Evolutionary conservation across 2,329 filamentous ascomycete species (phyloP).

Genomic region (Lojkania enalia): DNA sequence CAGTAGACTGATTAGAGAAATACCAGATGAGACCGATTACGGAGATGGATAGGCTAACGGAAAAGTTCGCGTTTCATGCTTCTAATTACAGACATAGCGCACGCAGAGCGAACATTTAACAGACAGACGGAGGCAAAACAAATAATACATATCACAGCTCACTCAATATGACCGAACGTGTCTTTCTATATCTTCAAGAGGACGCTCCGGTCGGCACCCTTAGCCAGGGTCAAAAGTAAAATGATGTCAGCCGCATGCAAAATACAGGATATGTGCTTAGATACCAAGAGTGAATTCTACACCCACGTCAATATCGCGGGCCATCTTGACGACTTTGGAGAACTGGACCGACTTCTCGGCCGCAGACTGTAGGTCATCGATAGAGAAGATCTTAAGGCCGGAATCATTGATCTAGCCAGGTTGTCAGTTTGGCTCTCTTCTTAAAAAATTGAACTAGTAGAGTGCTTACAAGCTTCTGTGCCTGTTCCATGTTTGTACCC

Average conservation of each 20-base stretch:
- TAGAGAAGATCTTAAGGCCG: slow-evolving; percentile 99
- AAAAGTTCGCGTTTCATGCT: slow-evolving; percentile 16
- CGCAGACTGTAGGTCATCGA: slow-evolving; percentile 94
- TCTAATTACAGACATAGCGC: slow-evolving; percentile 11
- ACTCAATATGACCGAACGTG: slow-evolving; percentile 1
- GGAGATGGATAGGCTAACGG: too few species aligned
- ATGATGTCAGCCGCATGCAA: background rate
- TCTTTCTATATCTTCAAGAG: slow-evolving; percentile 3
- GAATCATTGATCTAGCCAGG: slow-evolving; percentile 79
- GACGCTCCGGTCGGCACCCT: too few species aligned
- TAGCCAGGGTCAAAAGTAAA: background rate
- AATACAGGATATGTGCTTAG: slow-evolving; percentile 52
- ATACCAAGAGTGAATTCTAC: slow-evolving; percentile 72
- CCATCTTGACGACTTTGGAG: slow-evolving; percentile 98
- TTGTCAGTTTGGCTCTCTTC: background rate
- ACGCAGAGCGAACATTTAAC: slow-evolving; percentile 12
- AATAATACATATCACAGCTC: slow-evolving; percentile 16
- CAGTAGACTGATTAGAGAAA: too few species aligned
- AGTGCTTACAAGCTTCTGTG: slow-evolving; percentile 70
- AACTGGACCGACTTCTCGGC: slow-evolving; percentile 99
- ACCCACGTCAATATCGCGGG: slow-evolving; percentile 94
- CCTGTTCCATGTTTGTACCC: slow-evolving; percentile 96
- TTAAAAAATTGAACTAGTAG: background rate
- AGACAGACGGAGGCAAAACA: slow-evolving; percentile 6
- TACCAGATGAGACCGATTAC: too few species aligned